A percentile compares a stretch with the other conserved stretches of the same genome.
Conservation (phyloP, 2,329 filamentous ascomycete species). For the Alternaria gaisen region DNA sequence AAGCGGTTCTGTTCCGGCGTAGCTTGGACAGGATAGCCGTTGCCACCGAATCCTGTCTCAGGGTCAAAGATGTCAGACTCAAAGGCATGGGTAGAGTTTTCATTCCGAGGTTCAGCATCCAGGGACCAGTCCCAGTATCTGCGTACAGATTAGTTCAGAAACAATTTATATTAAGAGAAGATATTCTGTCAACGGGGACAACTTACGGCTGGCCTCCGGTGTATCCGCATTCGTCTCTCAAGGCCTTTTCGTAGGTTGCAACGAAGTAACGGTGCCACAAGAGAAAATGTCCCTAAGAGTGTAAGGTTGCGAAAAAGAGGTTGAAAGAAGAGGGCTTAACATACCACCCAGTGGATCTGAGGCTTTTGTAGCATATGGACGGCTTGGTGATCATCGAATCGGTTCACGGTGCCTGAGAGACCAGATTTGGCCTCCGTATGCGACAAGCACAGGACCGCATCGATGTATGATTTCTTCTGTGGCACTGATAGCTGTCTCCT, state of each 20-base stretch:
- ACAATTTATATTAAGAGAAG: neutral
- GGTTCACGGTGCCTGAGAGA: slow-evolving; percentile 25
- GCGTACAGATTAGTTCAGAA: neutral
- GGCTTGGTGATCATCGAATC: slow-evolving; percentile 36
- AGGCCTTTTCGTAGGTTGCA: slow-evolving; percentile 31
- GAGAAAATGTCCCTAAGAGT: slow-evolving; percentile 25
- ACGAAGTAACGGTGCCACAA: slow-evolving; percentile 36
- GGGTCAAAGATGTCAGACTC: slow-evolving; percentile 30
- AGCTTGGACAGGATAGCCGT: slow-evolving; percentile 40
- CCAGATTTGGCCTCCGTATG: slow-evolving; percentile 26
- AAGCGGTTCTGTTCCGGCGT: slow-evolving; percentile 35
- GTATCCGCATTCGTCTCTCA: slow-evolving; percentile 19
- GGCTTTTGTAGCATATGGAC: slow-evolving; percentile 34
- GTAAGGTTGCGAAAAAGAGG: neutral
- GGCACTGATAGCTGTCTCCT: slow-evolving; percentile 31
- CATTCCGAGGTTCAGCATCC: slow-evolving; percentile 29
- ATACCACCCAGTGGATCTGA: slow-evolving; percentile 35
- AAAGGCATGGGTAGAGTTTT: slow-evolving; percentile 20
- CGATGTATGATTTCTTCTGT: slow-evolving; percentile 31
- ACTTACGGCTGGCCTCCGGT: slow-evolving; percentile 27
- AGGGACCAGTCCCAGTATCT: slow-evolving; percentile 49
- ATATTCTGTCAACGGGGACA: neutral
- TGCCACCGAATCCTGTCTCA: slow-evolving; percentile 45
- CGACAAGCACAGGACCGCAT: slow-evolving; percentile 36
- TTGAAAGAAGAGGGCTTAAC: neutral